These are phyloP conservation scores for Corchorus olitorius DNA, from an alignment of 345 rosid species.

Conservation along the genomic window DNA sequence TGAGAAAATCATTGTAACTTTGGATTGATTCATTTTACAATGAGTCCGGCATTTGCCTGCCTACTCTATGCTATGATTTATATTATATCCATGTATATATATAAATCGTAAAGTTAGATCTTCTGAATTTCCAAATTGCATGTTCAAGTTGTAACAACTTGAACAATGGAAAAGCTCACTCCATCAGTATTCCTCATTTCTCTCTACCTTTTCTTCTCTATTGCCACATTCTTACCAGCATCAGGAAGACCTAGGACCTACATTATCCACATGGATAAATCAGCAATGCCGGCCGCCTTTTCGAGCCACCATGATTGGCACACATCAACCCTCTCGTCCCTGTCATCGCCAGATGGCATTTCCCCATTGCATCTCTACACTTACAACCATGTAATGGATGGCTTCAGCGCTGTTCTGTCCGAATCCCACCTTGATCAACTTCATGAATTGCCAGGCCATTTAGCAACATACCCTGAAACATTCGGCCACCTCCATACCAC, in stretches of 20 bases:
- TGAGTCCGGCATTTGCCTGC: not conserved
- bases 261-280: constrained; percentile 49
- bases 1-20: not conserved
- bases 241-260: constrained; percentile 27
- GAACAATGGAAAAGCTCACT: constrained; percentile 15
- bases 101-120: not conserved
- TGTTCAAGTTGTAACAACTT: constrained; percentile 11
- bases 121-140: not conserved
- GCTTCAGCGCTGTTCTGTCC: constrained; percentile 47
- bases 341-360: constrained; percentile 31
- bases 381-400: constrained; percentile 46
- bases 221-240: constrained; percentile 5
- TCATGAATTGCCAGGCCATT: constrained; percentile 33
- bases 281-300: constrained; percentile 39
- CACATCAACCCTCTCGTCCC: constrained; percentile 41
- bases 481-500: constrained; percentile 43
- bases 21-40: not conserved
- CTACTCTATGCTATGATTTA: not conserved
- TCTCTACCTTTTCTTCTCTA: constrained; percentile 20
- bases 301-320: constrained; percentile 46
- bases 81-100: constrained; percentile 10
- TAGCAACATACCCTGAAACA: constrained; percentile 47
- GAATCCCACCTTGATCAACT: constrained; percentile 40
- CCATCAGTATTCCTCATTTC: constrained; percentile 15
- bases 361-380: constrained; percentile 48